Evolutionary conservation across 257 asterid species (phyloP).

Genomic region (Anisodus acutangulus): DNA sequence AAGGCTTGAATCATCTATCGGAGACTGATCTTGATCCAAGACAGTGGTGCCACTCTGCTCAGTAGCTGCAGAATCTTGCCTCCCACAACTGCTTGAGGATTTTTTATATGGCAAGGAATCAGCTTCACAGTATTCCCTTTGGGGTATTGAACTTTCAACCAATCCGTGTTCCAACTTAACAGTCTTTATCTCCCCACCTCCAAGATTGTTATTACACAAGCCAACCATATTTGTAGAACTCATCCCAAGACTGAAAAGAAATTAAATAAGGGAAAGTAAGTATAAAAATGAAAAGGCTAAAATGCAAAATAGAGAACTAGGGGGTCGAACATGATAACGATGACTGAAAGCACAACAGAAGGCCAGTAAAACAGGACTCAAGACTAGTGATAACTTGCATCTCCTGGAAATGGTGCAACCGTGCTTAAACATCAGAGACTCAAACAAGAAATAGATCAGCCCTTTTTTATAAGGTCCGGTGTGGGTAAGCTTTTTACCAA

Average conservation of each 20-base stretch:
- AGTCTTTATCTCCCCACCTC: constrained; percentile 50
- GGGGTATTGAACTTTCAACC: constrained; percentile 48
- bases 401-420: not conserved
- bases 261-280: constrained; percentile 39
- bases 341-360: not conserved
- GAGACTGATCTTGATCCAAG: constrained; percentile 48
- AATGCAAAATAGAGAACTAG: not conserved
- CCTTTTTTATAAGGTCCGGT: not conserved
- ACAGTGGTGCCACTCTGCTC: constrained; percentile 44
- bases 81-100: constrained; percentile 38
- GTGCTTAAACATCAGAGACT: not conserved
- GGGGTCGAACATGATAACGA: constrained; percentile 9
- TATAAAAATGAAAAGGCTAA: not conserved
- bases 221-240: constrained; percentile 37
- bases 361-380: constrained; percentile 3
- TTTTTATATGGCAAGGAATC: not conserved
- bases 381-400: constrained; percentile 11
- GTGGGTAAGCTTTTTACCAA: not conserved
- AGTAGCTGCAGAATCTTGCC: constrained; percentile 43
- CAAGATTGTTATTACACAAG: constrained; percentile 44
- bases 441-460: not conserved
- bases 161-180: constrained; percentile 50
- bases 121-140: constrained; percentile 23
- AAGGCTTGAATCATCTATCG: constrained; percentile 59
- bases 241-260: constrained; percentile 53